phyloP scores from a whole-genome alignment of 176 grass and related monocot genomes.

The Oryza rufipogon region DNA sequence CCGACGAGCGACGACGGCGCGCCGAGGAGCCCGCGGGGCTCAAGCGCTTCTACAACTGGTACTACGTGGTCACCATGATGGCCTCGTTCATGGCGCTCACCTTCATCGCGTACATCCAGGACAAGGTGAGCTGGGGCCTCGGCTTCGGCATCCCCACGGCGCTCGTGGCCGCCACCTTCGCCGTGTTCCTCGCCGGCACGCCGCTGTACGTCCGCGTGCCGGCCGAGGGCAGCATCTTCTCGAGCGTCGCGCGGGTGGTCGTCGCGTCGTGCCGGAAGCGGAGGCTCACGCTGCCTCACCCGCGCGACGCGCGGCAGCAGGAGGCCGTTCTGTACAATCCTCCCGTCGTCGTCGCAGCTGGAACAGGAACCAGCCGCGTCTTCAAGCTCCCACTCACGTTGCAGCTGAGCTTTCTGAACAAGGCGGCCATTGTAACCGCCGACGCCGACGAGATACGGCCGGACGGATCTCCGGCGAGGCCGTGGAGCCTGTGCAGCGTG shows the following conservation, averaged over 20 bases:
- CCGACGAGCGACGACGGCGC: neutral
- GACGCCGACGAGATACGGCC: constrained; percentile 36
- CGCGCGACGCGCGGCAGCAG: constrained; percentile 21
- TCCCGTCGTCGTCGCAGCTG: no score
- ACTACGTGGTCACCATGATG: constrained; percentile 28
- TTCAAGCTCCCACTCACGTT: constrained; percentile 33
- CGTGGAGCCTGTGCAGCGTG: constrained; percentile 57
- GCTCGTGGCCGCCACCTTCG: constrained; percentile 25
- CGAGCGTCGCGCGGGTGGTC: constrained; percentile 29
- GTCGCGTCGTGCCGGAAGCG: constrained; percentile 52
- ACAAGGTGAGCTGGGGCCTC: constrained; percentile 41
- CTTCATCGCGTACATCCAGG: constrained; percentile 36
- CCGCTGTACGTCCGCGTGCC: constrained; percentile 34
- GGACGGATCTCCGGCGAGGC: constrained; percentile 29
- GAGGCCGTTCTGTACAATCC: constrained; percentile 36
- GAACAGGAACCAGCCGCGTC: neutral
- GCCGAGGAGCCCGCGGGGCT: neutral
- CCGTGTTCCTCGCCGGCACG: constrained; percentile 39
- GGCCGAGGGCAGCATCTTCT: constrained; percentile 53
- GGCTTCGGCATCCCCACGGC: constrained; percentile 49
- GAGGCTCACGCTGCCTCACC: constrained; percentile 35
- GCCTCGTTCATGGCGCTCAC: constrained; percentile 35
- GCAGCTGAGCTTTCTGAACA: constrained; percentile 54
- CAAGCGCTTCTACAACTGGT: constrained; percentile 42
- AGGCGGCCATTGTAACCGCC: constrained; percentile 50